Evolutionary conservation across 768 basidiomycete species (phyloP), one percentile per base, ranked within the genome.

Genomic region (Strobilomyces echinocephalus): DNA sequence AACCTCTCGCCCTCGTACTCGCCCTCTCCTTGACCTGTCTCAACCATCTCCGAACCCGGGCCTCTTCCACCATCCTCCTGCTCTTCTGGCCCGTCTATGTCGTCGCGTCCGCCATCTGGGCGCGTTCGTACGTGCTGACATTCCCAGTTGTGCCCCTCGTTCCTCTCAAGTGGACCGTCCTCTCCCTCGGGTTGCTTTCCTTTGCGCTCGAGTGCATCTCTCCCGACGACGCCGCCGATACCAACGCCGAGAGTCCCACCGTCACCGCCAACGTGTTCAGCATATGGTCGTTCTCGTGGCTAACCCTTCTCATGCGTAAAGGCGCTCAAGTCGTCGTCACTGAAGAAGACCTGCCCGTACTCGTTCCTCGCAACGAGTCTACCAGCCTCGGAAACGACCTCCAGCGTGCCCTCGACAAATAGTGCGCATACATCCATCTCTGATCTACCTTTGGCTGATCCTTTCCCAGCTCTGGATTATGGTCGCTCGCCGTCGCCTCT

Each of bases 261-360:
- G 61, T 86, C 16, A 85, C 81, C 0, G 88, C 93, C 16, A 94
- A 91, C 65, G 72, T 92, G 20, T 95, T 84, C 66, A 91, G 87
- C 62, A 75, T 80, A 36, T 91, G 86, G 80, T 85, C 83, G 1
- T 98, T 97, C 64, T 72, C 75, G 0, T 98, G 93, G 93, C 80
- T 97, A 75, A 91, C 89, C 1, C 79, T 79, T 0, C 78, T 93
- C 16, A 79, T 94, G 82, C 76, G 73, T 60, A 85, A 84, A 62
- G 88, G 88, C 30, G 76, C 79, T 0, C 66, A 71, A 6, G 71
- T 80, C 49, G 83, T 79, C 65, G 84, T 97, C 53, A 87, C 87
- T 1, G 92, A 95, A 66, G 79, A 86, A 28, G 95, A 98, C 63
- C 78, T 97, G 21, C 92, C 92, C 40, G 78, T 83, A 1, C 74